Evolutionary conservation across 352 stramenopile genomes (phyloP).

Genomic region (Globisporangium uncinulatum): DNA sequence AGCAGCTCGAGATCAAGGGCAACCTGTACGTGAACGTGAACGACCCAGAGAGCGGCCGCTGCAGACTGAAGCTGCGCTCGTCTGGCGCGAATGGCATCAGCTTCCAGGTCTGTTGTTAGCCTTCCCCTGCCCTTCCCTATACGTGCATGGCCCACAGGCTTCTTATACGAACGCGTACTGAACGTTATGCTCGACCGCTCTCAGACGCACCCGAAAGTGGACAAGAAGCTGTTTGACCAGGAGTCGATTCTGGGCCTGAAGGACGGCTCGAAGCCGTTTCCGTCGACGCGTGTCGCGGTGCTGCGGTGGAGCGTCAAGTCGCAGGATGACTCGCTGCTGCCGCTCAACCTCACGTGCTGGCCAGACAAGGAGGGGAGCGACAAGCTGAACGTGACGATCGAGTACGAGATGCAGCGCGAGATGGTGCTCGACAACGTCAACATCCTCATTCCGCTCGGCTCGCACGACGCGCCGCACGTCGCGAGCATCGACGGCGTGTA

Average conservation of each 20-base stretch:
- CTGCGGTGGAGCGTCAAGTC: constrained; percentile 86
- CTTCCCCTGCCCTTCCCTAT: not conserved
- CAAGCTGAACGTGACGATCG: constrained; percentile 87
- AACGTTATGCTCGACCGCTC: not conserved
- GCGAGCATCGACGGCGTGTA: constrained; percentile 81
- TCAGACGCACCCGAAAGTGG: constrained; percentile 80
- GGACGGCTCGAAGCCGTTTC: constrained; percentile 81
- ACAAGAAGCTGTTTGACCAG: constrained; percentile 84
- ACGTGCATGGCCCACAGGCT: not conserved
- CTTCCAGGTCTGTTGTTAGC: constrained; percentile 39
- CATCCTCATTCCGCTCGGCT: constrained; percentile 74
- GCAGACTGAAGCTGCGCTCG: constrained; percentile 68
- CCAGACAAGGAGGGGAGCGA: constrained; percentile 77
- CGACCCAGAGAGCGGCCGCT: constrained; percentile 58
- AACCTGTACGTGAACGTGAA: constrained; percentile 84
- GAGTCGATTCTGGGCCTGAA: constrained; percentile 77
- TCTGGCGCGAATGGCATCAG: constrained; percentile 64
- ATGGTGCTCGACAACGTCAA: constrained; percentile 89
- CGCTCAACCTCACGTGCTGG: constrained; percentile 86
- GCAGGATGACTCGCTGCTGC: constrained; percentile 79
- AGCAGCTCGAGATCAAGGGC: constrained; percentile 86
- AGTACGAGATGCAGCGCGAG: constrained; percentile 84
- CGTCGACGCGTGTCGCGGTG: constrained; percentile 70
- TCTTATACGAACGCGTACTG: too few species aligned
- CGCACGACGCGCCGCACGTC: constrained; percentile 61